Evolutionary conservation across 2,329 filamentous ascomycete genomes (phyloP).

Genomic region (Didymella segeticola): DNA sequence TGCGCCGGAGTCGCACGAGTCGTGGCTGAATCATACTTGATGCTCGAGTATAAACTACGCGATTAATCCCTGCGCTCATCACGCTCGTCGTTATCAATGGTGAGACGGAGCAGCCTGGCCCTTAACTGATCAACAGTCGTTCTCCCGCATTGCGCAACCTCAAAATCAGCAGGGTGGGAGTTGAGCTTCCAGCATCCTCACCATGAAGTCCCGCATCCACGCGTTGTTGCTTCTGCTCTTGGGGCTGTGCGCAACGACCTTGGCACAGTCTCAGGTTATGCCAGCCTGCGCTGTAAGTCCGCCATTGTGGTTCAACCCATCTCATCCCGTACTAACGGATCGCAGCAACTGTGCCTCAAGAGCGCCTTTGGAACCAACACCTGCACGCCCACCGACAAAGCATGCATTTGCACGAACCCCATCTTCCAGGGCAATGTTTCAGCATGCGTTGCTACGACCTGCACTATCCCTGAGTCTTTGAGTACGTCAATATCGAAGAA

Average conservation of each 20-base stretch:
- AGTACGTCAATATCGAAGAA: constrained; percentile 10
- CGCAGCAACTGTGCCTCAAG: constrained; percentile 14
- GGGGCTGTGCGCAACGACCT: constrained; percentile 11
- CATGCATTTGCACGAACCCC: constrained; percentile 33
- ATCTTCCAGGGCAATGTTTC: constrained; percentile 30
- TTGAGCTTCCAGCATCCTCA: neutral
- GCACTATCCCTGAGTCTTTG: constrained; percentile 33
- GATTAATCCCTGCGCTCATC: constrained; percentile 13
- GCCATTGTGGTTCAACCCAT: neutral
- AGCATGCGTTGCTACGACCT: constrained; percentile 25
- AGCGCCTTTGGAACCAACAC: constrained; percentile 20
- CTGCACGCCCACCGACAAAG: constrained; percentile 27
- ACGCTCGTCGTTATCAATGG: constrained; percentile 1
- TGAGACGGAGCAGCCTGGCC: constrained; percentile 6
- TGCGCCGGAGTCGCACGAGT: constrained; percentile 8
- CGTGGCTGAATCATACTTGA: constrained; percentile 5
- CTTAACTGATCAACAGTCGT: constrained; percentile 7
- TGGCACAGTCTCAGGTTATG: constrained; percentile 15
- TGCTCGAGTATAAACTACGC: constrained; percentile 12
- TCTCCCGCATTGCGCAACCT: constrained; percentile 4
- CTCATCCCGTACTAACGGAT: constrained; percentile 1
- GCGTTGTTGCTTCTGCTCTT: constrained; percentile 6
- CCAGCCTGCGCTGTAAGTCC: constrained; percentile 27
- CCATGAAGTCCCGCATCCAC: constrained; percentile 10
- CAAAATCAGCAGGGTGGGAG: neutral